Percentiles rank a stretch among this genome's conserved stretches.
Conservation (phyloP, 306 rosid species). For the Bauhinia variegata region DNA sequence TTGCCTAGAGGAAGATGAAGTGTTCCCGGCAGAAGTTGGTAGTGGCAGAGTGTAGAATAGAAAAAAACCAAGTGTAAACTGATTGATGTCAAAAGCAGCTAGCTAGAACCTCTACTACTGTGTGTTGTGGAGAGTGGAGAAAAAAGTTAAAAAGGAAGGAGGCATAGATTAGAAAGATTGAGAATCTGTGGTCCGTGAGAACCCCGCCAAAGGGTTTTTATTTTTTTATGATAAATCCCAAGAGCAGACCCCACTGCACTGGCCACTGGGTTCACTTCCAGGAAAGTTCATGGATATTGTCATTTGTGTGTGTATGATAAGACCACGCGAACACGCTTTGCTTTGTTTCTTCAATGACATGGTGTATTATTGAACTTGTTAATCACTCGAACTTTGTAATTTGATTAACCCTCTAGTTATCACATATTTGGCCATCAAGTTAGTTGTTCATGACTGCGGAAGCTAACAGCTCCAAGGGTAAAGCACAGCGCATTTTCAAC, state of each 20-base stretch:
- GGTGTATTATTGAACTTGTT: too few species aligned
- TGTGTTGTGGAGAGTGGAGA: conserved; percentile 29
- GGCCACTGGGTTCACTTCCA: conserved; percentile 21
- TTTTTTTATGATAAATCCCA: too few species aligned
- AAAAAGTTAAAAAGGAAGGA: conserved; percentile 38
- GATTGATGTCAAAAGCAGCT: conserved; percentile 11
- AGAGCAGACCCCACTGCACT: conserved; percentile 50
- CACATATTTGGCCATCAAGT: too few species aligned
- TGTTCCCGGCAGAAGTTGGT: conserved; percentile 19
- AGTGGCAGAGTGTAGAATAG: conserved; percentile 15
- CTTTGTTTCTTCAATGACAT: too few species aligned
- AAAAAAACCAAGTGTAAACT: not conserved
- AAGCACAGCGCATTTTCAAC: not conserved
- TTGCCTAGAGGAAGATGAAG: conserved; percentile 20
- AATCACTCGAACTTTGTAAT: too few species aligned
- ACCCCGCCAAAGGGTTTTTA: conserved; percentile 20
- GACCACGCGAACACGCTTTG: conserved; percentile 13
- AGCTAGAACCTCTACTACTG: conserved; percentile 27
- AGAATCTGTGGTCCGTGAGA: conserved; percentile 61
- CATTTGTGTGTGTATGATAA: conserved; percentile 4
- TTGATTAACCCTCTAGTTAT: too few species aligned
- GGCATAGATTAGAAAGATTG: conserved; percentile 46
- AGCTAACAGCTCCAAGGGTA: not conserved
- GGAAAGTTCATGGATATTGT: conserved; percentile 37
- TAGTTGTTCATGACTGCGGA: not conserved